Conservation (phyloP, 345 rosid genomes). For the Hevea brasiliensis region DNA sequence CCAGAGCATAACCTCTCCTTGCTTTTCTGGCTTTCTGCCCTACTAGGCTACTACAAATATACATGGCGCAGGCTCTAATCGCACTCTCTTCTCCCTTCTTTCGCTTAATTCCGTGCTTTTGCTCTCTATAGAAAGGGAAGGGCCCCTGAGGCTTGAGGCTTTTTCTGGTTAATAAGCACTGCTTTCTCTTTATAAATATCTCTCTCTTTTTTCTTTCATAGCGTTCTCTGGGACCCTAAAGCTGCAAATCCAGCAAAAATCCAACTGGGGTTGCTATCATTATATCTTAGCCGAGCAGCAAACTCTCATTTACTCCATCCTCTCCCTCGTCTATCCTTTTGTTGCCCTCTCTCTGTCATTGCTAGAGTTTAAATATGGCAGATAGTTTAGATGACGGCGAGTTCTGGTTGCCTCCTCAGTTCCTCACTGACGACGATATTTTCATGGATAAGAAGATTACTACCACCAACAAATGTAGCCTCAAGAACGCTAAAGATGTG, state of each 20-base stretch:
- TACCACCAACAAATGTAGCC: not conserved
- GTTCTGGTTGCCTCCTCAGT: conserved; percentile 75
- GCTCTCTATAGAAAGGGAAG: no score
- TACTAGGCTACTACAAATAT: conserved; percentile 53
- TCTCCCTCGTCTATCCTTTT: conserved; percentile 9
- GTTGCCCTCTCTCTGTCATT: no score
- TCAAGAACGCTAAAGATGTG: not conserved
- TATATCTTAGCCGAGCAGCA: conserved; percentile 46
- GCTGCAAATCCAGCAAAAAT: conserved; percentile 28
- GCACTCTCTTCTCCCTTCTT: not conserved
- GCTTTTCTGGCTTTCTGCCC: not conserved
- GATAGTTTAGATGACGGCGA: conserved; percentile 58
- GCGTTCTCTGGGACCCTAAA: conserved; percentile 26
- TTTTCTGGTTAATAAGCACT: no score
- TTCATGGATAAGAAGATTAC: conserved; percentile 25
- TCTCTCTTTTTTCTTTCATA: not conserved
- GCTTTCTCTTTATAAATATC: no score
- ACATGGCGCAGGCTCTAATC: not conserved
- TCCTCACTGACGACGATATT: conserved; percentile 65
- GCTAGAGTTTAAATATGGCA: conserved; percentile 41
- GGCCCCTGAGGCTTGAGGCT: no score
- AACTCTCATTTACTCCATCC: conserved; percentile 9
- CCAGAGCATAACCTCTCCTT: not conserved
- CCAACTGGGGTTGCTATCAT: conserved; percentile 28
- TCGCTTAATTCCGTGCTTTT: no score